Evolutionary conservation across 164 flowering plant species (phyloP).

Genomic region (Stephania cephalantha): DNA sequence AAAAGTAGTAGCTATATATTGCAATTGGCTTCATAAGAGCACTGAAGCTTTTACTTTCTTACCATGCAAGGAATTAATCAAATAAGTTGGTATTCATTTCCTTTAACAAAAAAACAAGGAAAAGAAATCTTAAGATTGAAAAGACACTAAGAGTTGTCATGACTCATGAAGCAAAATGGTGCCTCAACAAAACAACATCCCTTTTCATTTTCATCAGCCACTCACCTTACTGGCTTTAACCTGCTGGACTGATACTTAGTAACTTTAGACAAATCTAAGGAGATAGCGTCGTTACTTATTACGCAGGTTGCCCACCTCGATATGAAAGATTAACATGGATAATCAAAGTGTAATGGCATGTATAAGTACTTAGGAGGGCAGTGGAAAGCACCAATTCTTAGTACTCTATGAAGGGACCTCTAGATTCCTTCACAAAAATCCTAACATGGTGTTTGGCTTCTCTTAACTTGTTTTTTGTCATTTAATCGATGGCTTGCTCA

Average conservation of each 20-base stretch:
- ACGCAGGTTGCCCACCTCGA: conserved; percentile 6
- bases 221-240: neutral
- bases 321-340: conserved; percentile 3
- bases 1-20: neutral
- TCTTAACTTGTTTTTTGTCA: neutral
- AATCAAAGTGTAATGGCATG: conserved; percentile 2
- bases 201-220: conserved; percentile 4
- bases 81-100: neutral
- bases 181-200: neutral
- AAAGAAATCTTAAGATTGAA: neutral
- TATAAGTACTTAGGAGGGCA: conserved; percentile 1
- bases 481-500: conserved; percentile 17
- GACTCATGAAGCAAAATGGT: neutral
- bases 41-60: neutral
- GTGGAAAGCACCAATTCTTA: conserved; percentile 14
- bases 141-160: neutral
- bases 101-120: neutral
- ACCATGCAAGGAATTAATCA: neutral
- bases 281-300: conserved; percentile 7
- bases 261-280: conserved; percentile 1
- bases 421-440: conserved; percentile 22
- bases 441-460: conserved; percentile 9
- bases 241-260: conserved; percentile 7
- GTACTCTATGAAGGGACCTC: conserved; percentile 10
- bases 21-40: neutral